A percentile compares a stretch with the other conserved stretches of the same genome.
Evolutionary conservation across 768 basidiomycete species (phyloP).

Genomic region (Hysterangium stoloniferum): DNA sequence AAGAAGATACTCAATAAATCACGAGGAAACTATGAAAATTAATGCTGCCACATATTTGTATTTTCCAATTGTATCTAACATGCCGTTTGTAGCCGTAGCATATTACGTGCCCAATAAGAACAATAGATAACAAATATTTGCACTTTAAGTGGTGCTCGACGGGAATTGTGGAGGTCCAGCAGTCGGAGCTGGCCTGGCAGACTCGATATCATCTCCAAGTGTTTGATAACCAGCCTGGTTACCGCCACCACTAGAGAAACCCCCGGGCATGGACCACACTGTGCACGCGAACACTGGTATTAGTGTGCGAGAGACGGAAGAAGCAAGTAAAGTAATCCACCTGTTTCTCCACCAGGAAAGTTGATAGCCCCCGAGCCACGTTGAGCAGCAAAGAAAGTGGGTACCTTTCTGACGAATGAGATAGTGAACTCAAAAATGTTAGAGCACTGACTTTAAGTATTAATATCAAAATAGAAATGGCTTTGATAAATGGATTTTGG

Average conservation of each 20-base stretch:
- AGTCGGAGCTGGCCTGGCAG: slow-evolving; percentile 20
- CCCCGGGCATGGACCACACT: slow-evolving; percentile 80
- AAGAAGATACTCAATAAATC: slow-evolving; percentile 11
- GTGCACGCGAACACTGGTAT: not conserved
- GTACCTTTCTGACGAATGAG: slow-evolving; percentile 34
- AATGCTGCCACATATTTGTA: not conserved
- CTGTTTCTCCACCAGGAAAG: slow-evolving; percentile 46
- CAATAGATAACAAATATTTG: slow-evolving; percentile 14
- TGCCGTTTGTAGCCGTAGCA: slow-evolving; percentile 1
- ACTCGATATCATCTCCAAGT: slow-evolving; percentile 30
- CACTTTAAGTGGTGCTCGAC: slow-evolving; percentile 14
- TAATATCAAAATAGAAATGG: slow-evolving; percentile 47
- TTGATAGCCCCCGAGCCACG: slow-evolving; percentile 30
- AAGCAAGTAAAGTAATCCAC: slow-evolving; percentile 23
- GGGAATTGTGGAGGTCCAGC: slow-evolving; percentile 13
- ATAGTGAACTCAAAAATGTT: not conserved
- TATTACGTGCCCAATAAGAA: slow-evolving; percentile 21
- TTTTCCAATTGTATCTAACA: not conserved
- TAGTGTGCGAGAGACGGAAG: not conserved
- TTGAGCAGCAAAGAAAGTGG: slow-evolving; percentile 46
- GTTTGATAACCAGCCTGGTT: slow-evolving; percentile 23
- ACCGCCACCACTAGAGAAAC: slow-evolving; percentile 35
- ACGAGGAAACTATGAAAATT: not conserved
- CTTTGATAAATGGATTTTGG: slow-evolving; percentile 46
- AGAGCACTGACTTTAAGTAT: slow-evolving; percentile 44